Evolutionary conservation across 305 asterid species (phyloP).

Genomic region (Solanum hybrid): DNA sequence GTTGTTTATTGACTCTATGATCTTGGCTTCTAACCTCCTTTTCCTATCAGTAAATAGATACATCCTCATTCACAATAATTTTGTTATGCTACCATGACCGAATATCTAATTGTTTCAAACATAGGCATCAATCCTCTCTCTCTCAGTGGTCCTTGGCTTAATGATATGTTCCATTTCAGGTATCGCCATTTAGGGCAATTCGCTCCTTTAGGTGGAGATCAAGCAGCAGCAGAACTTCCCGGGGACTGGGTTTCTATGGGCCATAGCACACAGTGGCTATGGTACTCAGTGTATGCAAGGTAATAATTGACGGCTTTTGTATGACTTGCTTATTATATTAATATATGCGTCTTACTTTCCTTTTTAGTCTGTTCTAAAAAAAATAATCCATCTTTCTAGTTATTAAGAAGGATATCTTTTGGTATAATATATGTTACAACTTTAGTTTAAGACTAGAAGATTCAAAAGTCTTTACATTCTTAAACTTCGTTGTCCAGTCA

Average conservation of each 20-base stretch:
- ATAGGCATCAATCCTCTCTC: not conserved
- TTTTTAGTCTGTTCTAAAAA: not conserved
- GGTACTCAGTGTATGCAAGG: conserved; percentile 96
- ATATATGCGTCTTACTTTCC: not conserved
- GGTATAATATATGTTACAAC: not conserved
- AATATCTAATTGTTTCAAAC: not conserved
- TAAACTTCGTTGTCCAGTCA: not conserved
- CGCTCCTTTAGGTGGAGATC: conserved; percentile 95
- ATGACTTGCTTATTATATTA: not conserved
- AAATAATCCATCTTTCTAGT: not conserved
- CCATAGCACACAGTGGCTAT: conserved; percentile 78
- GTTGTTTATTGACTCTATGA: not conserved
- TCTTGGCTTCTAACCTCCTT: not conserved
- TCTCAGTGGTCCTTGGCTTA: not conserved
- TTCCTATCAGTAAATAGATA: not conserved
- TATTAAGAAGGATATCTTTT: not conserved
- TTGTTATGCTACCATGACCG: not conserved
- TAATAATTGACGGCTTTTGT: not conserved
- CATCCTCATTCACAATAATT: not conserved
- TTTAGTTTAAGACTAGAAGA: not conserved
- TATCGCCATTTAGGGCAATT: conserved; percentile 84
- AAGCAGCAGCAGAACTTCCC: conserved; percentile 89
- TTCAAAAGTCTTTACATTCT: not conserved
- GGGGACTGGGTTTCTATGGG: conserved; percentile 97
- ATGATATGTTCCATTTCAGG: conserved; percentile 15